A percentile compares a stretch with the other conserved stretches of the same genome.
Evolutionary conservation across 441 rosid species (phyloP).

Genomic region (Viola pubescens): DNA sequence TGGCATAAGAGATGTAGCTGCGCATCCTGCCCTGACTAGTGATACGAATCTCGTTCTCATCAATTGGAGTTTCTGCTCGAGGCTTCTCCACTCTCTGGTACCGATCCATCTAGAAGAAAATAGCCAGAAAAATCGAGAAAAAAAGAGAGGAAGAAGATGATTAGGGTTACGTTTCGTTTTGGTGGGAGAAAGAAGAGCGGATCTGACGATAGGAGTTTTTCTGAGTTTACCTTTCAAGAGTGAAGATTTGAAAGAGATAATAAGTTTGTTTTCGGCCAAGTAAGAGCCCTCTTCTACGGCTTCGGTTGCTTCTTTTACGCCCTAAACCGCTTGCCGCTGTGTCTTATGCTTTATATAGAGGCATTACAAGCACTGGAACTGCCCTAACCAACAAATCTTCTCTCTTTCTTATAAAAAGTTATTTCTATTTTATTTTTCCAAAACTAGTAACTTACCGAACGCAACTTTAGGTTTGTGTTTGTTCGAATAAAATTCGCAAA

Average conservation of each 20-base stretch:
- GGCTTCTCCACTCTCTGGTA: conserved; percentile 92
- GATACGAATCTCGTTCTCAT: conserved; percentile 95
- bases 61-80: conserved; percentile 68
- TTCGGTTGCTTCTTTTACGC: conserved; percentile 50
- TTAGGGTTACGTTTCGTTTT: neutral
- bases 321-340: conserved; percentile 19
- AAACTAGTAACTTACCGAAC: no score
- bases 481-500: no score
- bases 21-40: conserved; percentile 90
- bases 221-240: neutral
- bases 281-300: conserved; percentile 54
- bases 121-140: neutral
- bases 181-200: neutral
- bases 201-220: conserved; percentile 2
- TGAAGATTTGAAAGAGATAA: conserved; percentile 5
- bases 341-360: conserved; percentile 13
- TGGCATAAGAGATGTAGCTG: conserved; percentile 86
- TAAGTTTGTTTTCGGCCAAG: conserved; percentile 19
- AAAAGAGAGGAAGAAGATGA: neutral
- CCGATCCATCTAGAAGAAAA: conserved; percentile 58
- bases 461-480: no score
- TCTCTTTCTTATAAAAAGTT: neutral
- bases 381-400: conserved; percentile 12
- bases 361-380: conserved; percentile 5
- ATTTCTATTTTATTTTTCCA: no score